phyloP scores from a whole-genome alignment of 176 grass and related monocot genomes.

The Oryza australiensis region DNA sequence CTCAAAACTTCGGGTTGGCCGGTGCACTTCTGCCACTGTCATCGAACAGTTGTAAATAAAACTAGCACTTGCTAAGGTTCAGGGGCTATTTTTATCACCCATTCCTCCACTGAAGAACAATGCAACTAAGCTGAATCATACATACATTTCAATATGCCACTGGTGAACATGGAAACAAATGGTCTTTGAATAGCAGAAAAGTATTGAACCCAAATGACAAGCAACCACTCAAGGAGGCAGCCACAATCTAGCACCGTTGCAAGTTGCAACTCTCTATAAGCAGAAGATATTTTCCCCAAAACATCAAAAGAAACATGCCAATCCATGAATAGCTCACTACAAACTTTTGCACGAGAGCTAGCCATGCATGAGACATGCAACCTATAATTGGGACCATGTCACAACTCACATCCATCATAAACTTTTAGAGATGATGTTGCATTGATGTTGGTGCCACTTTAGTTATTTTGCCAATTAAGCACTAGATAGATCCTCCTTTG shows the following conservation, averaged over 20 bases:
- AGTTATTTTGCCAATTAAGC: not conserved
- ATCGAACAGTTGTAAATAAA: not conserved
- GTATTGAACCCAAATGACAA: not conserved
- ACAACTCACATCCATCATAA: slow-evolving; percentile 11
- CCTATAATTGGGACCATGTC: slow-evolving; percentile 24
- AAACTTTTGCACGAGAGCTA: not conserved
- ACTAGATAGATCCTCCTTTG: slow-evolving; percentile 18
- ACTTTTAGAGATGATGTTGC: slow-evolving; percentile 3
- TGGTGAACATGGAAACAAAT: not conserved
- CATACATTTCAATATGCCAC: not conserved
- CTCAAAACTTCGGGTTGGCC: no score
- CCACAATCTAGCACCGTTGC: slow-evolving; percentile 21
- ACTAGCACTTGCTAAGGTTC: not conserved
- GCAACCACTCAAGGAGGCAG: not conserved
- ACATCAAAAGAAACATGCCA: slow-evolving; percentile 15
- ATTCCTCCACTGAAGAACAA: not conserved
- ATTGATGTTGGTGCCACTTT: slow-evolving; percentile 33
- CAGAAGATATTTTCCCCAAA: slow-evolving; percentile 13
- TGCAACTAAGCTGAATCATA: not conserved
- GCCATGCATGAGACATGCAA: not conserved
- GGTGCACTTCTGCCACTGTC: not conserved
- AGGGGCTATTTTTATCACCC: not conserved
- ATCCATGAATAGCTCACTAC: not conserved
- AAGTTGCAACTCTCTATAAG: slow-evolving; percentile 29
- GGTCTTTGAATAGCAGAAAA: slow-evolving; percentile 13